Conservation (phyloP, 2,329 filamentous ascomycete species). For the Colletotrichum tanaceti region DNA sequence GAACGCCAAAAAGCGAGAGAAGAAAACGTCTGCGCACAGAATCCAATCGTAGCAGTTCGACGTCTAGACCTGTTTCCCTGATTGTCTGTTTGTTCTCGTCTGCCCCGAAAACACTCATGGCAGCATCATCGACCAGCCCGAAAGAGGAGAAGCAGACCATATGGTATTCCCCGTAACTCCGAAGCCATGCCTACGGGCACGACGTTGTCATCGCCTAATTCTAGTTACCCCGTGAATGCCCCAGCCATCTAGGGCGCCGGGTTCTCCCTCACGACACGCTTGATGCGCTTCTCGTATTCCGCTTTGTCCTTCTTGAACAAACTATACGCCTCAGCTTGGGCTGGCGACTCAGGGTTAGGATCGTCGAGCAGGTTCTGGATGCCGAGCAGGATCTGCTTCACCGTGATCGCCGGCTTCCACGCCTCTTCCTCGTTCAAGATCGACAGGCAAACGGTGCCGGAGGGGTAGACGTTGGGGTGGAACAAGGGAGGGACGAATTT, state of each 20-base stretch:
- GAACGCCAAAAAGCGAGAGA: background rate
- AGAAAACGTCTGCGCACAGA: background rate
- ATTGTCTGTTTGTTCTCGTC: conserved; percentile 1
- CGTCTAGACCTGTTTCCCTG: background rate
- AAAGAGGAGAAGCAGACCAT: conserved; percentile 40
- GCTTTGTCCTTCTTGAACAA: conserved; percentile 89
- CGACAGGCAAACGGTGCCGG: conserved; percentile 94
- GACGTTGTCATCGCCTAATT: conserved; percentile 29
- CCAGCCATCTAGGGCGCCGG: conserved; percentile 71
- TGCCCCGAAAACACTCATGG: conserved; percentile 8
- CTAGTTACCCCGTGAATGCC: conserved; percentile 7
- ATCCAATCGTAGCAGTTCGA: background rate
- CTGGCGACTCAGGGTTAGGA: conserved; percentile 95
- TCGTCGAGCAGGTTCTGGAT: conserved; percentile 97
- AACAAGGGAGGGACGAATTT: conserved; percentile 97
- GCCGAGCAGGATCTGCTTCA: conserved; percentile 96
- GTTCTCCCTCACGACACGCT: conserved; percentile 89
- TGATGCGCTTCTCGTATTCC: conserved; percentile 91
- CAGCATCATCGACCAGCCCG: conserved; percentile 25
- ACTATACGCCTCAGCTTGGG: conserved; percentile 97
- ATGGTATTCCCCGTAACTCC: conserved; percentile 39
- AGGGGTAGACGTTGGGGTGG: conserved; percentile 98
- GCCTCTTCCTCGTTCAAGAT: conserved; percentile 98
- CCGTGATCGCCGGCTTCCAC: conserved; percentile 98
- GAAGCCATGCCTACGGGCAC: conserved; percentile 24